Evolutionary conservation across 257 asterid species (phyloP), one percentile per base, ranked within the genome.

Genomic region (Solanum chilense): DNA sequence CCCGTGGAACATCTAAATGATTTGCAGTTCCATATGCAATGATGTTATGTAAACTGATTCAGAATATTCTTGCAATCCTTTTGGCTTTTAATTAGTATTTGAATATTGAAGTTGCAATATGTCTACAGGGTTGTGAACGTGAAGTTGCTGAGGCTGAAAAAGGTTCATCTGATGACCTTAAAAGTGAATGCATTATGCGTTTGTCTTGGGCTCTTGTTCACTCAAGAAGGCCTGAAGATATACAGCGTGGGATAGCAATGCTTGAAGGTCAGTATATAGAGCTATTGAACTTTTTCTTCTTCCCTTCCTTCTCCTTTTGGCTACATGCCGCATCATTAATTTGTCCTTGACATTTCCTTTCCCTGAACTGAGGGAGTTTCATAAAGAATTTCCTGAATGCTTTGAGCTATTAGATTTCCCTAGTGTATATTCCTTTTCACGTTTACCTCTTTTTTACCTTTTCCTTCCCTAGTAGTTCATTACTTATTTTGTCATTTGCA

Each of bases 171-270:
- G 98, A 93, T 91, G 92, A 92, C 77, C 91, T 88, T 49, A 97
- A 93, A 91, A 92, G 92, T 88, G 98, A 94, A 89, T 91, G 98
- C 93, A 90, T 97, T 87, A 95, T 95, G 98, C 97, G 98, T 87
- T 90, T 97, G 90, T 97, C 98, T 77, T 97, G 99, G 99, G 96
- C 97, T 84, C 99, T 97, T 75, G 98, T 97, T 90, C 99, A 97
- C 89, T 97, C 99, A 27, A 97, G 88, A 89, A 92, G 94, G 35
- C 90, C 95, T 10, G 94, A 91, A 74, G 98, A 97, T 90, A 94
- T 95, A 37, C 98, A 94, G 29, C 97, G 98, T 87, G 99, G 99
- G 58, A 95, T 95, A 89, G 98, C 95, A 80, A 97, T 97, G 99
- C 99, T 97, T 80, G 99, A 97, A 92, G 96, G 99, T 95, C 41